phyloP scores from a whole-genome alignment of 495 filamentous ascomycete species.

The Lepidopterella palustris region DNA sequence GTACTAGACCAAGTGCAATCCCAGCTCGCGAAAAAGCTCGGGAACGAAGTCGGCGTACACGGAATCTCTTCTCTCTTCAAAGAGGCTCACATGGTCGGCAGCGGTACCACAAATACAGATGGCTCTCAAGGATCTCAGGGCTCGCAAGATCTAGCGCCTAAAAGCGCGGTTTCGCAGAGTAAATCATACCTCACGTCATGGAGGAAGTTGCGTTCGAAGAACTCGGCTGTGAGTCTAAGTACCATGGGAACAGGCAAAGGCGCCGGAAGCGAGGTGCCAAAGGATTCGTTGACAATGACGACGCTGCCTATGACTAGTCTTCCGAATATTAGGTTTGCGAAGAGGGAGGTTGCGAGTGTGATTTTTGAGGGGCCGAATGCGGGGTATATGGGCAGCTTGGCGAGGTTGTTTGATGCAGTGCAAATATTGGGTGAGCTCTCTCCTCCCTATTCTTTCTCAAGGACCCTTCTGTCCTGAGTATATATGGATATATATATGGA shows the following conservation, averaged over 20 bases:
- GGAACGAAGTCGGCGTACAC: slow-evolving; percentile 81
- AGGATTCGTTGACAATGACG: slow-evolving; percentile 56
- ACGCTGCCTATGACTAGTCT: slow-evolving; percentile 75
- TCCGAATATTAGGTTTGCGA: slow-evolving; percentile 48
- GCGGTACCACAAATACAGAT: slow-evolving; percentile 44
- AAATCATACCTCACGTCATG: slow-evolving; percentile 55
- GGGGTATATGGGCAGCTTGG: slow-evolving; percentile 85
- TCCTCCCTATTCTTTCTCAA: not conserved
- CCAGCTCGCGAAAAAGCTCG: slow-evolving; percentile 72
- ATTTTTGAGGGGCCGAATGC: slow-evolving; percentile 77
- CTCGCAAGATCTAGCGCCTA: slow-evolving; percentile 29
- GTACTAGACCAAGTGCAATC: slow-evolving; percentile 80
- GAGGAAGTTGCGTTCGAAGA: slow-evolving; percentile 85
- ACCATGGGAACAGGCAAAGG: slow-evolving; percentile 27
- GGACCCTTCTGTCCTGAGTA: not conserved
- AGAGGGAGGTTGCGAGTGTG: slow-evolving; percentile 61
- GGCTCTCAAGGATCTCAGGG: slow-evolving; percentile 42
- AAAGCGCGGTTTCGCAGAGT: slow-evolving; percentile 27
- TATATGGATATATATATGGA: not conserved
- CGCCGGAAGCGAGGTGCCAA: slow-evolving; percentile 44
- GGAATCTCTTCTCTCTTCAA: slow-evolving; percentile 62
- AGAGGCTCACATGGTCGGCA: slow-evolving; percentile 41
- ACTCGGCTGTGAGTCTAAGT: slow-evolving; percentile 55
- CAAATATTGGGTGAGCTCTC: slow-evolving; percentile 77
- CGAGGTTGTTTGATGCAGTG: slow-evolving; percentile 86